Evolutionary conservation across 2,329 filamentous ascomycete genomes (phyloP), one percentile per base, ranked within the genome.

Genomic region (Cercospora canescens): DNA sequence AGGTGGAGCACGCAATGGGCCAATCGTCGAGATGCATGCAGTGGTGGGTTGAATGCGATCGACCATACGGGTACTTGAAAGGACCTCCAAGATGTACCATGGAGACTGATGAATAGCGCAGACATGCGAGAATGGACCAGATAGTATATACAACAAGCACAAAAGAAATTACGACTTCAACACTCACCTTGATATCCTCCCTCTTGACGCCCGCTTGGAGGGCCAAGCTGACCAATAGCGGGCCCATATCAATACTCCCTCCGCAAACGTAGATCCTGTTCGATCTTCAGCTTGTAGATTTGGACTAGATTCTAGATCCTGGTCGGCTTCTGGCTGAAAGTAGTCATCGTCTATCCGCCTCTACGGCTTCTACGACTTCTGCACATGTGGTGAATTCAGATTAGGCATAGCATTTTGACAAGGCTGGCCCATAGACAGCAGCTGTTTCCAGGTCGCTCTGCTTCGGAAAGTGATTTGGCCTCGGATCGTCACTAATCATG

Each of bases 121-220:
- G 18, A 3, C n/a, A n/a, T n/a, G n/a, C n/a, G n/a, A n/a, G n/a
- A n/a, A n/a, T n/a, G n/a, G n/a, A n/a, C 37, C 1, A 41, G 16
- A 18, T 7, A 8, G 48, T 16, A 50, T 24, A 11, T n/a, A 24
- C 24, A 54, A 54, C 11, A 11, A 55, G 3, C 8, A 34, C 16
- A 26, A 59, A 59, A 6, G 6, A n/a, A 30, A 26, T 4, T 11
- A 30, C 16, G 7, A 45, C 30, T 11, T 6, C 11, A 14, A 3
- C 34, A 45, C 57, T 60, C 57, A 60, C 57, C 48, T 78, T 74
- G 24, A 82, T 79, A n/a, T 79, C 72, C 11, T 71, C 72, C 55
- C 80, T 72, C 39, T 70, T 69, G 32, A 79, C 77, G 1, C 80
- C 79, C 21, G 80, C 81, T 63, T 80, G 65, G 74, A 81, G 62